Percentiles rank a stretch among this genome's conserved stretches.
Evolutionary conservation across 202 grass and related monocot genomes (phyloP).

Genomic region (Schoenoplectus tabernaemontani): DNA sequence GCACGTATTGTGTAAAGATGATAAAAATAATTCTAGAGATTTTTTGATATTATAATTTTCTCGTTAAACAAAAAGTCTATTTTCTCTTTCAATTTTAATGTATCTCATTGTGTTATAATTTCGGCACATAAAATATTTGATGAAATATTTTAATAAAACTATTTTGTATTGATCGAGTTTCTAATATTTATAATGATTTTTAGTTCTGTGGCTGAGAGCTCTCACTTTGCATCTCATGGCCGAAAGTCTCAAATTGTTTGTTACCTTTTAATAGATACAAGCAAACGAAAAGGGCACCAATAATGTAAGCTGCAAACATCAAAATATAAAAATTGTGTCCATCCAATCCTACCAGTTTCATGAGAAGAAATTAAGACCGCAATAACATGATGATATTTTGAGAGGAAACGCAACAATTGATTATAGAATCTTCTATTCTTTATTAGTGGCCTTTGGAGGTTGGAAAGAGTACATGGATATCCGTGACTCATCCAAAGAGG

Average conservation of each 20-base stretch:
- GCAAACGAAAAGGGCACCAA: background rate
- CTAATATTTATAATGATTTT: background rate
- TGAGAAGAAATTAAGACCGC: background rate
- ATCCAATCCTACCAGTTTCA: background rate
- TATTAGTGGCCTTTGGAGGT: slow-evolving; percentile 1
- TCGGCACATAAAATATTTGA: too few relatives aligned
- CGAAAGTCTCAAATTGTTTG: background rate
- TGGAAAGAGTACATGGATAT: background rate
- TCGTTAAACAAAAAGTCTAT: too few relatives aligned
- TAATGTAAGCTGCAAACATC: background rate
- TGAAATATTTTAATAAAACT: too few relatives aligned
- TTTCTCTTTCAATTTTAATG: too few relatives aligned
- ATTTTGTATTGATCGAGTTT: too few relatives aligned
- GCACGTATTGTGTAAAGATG: too few relatives aligned
- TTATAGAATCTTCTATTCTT: background rate
- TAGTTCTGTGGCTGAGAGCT: background rate
- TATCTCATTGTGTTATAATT: too few relatives aligned
- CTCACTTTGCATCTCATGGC: background rate
- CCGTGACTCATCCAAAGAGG: background rate
- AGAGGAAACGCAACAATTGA: background rate
- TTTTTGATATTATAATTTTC: too few relatives aligned
- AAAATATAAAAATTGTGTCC: background rate
- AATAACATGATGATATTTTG: background rate
- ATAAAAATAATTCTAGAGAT: too few relatives aligned
- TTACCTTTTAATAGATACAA: background rate